A percentile compares a stretch with the other conserved stretches of the same genome.
phyloP scores from a whole-genome alignment of 495 filamentous ascomycete genomes.

The Amphirosellinia nigrospora region DNA sequence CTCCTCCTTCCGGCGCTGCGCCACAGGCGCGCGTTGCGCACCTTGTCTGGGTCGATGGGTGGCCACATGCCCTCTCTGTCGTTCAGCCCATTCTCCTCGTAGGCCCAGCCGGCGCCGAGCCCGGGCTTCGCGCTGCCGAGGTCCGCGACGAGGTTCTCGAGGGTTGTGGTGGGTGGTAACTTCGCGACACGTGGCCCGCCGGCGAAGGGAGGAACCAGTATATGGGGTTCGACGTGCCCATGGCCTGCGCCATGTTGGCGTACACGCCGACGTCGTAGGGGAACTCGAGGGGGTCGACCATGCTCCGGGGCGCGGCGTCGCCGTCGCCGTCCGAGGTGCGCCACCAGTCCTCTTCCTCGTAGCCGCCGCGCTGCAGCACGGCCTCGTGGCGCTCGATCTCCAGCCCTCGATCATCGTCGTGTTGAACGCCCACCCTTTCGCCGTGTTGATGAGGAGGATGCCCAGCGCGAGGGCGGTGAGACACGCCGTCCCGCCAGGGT shows the following conservation, averaged over 20 bases:
- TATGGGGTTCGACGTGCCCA: constrained; percentile 64
- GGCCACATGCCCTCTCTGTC: constrained; percentile 74
- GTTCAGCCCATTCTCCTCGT: constrained; percentile 88
- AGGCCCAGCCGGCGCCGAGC: constrained; percentile 63
- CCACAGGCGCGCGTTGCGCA: constrained; percentile 54
- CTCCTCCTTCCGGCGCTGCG: constrained; percentile 38
- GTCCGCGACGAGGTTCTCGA: neutral
- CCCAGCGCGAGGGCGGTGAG: constrained; percentile 68
- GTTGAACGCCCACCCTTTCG: constrained; percentile 51
- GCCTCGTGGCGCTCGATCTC: constrained; percentile 87
- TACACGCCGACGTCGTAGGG: constrained; percentile 92
- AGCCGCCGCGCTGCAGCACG: constrained; percentile 69
- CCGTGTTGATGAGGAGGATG: constrained; percentile 63
- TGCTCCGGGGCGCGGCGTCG: constrained; percentile 43
- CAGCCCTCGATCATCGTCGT: constrained; percentile 88
- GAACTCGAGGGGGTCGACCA: constrained; percentile 75
- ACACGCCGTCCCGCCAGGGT: constrained; percentile 63
- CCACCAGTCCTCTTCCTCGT: constrained; percentile 59
- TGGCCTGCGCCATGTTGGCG: constrained; percentile 74
- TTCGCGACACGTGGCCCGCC: constrained; percentile 43
- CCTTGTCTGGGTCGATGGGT: constrained; percentile 86
- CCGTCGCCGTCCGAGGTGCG: constrained; percentile 33
- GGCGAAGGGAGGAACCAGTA: constrained; percentile 56
- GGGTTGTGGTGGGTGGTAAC: constrained; percentile 4
- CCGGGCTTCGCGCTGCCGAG: constrained; percentile 16